These are phyloP conservation scores for Stephania yunnanensis DNA, from an alignment of 164 flowering plant genomes.

Conservation along the genomic window DNA sequence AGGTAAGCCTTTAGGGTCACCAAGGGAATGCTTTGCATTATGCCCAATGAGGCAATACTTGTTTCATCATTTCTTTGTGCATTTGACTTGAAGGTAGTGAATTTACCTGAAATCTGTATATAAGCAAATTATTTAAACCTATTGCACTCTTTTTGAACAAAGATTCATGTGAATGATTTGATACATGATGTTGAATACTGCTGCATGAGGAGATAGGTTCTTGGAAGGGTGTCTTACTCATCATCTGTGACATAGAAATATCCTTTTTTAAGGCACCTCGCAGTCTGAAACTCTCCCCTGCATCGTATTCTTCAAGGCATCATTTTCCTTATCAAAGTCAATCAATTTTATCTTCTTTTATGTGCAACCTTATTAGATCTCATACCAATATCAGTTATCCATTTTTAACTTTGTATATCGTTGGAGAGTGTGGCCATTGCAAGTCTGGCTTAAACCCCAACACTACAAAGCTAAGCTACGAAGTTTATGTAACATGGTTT, in stretches of 20 bases:
- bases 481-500: neutral
- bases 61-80: neutral
- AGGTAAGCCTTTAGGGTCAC: slow-evolving; percentile 39
- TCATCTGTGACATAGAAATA: neutral
- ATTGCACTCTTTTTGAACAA: neutral
- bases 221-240: neutral
- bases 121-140: neutral
- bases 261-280: neutral
- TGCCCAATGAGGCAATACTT: too few relatives aligned
- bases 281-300: neutral
- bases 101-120: neutral
- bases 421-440: neutral
- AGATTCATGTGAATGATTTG: neutral
- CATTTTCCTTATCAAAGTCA: too few relatives aligned
- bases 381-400: neutral
- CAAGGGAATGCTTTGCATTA: neutral
- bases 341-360: too few relatives aligned
- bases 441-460: neutral
- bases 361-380: neutral
- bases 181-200: neutral
- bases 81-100: neutral
- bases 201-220: neutral
- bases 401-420: neutral
- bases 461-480: neutral
- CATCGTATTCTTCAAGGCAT: too few relatives aligned